Percentiles rank a stretch among this genome's conserved stretches.
Evolutionary conservation across 768 basidiomycete genomes (phyloP).

Genomic region (Mycena indigotica): DNA sequence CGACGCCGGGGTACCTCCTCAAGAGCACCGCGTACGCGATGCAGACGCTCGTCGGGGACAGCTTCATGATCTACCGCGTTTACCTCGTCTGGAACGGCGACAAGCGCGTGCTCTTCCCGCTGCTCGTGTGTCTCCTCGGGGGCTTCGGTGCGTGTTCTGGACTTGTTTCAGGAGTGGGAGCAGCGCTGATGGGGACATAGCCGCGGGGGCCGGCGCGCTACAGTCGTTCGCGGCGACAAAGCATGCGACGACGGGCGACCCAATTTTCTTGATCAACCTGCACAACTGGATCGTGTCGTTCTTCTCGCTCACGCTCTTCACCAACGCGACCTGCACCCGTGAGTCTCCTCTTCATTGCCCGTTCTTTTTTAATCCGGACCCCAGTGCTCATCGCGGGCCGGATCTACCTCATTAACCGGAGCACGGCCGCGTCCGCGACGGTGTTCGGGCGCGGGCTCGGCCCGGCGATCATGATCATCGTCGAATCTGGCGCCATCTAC

Average conservation of each 20-base stretch:
- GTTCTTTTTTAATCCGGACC: not conserved
- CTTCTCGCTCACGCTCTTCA: not conserved
- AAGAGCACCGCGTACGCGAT: constrained; percentile 13
- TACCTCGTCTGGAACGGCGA: constrained; percentile 4
- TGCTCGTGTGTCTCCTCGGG: constrained; percentile 1
- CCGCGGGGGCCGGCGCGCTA: not conserved
- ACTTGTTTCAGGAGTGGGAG: too few relatives aligned
- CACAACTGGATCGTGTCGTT: constrained; percentile 1
- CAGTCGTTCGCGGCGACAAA: not conserved
- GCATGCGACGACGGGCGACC: not conserved
- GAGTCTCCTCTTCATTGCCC: not conserved
- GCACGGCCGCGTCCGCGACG: not conserved
- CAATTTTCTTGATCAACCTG: not conserved
- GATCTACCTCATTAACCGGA: constrained; percentile 16
- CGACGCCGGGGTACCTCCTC: constrained; percentile 5
- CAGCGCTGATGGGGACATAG: too few relatives aligned
- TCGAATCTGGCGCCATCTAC: constrained; percentile 26
- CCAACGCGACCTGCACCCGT: constrained; percentile 6
- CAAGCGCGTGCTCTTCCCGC: not conserved
- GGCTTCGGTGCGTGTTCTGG: too few relatives aligned
- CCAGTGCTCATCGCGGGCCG: constrained; percentile 21
- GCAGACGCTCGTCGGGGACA: constrained; percentile 20
- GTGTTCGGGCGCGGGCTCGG: constrained; percentile 5
- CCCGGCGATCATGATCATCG: constrained; percentile 16
- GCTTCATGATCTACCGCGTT: constrained; percentile 12